Conservation (phyloP, 768 basidiomycete genomes). For the Russula sp. region DNA sequence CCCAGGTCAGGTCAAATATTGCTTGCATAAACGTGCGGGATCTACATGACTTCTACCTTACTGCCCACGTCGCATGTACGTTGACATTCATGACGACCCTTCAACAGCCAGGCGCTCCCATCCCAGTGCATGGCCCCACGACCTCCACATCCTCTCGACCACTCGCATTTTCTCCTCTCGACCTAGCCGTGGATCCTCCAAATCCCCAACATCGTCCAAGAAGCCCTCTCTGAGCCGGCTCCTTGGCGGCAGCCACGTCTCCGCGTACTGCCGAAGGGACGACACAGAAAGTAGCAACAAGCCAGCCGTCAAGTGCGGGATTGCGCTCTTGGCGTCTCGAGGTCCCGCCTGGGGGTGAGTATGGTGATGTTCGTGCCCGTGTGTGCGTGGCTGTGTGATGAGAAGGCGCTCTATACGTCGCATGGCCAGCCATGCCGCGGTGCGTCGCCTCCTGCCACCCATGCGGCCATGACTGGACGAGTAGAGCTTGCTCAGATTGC, state of each 20-base stretch:
- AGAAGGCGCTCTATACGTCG: constrained; percentile 71
- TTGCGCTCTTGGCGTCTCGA: constrained; percentile 20
- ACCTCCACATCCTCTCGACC: constrained; percentile 82
- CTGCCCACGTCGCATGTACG: neutral
- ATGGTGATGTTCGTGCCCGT: constrained; percentile 16
- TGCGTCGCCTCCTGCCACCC: constrained; percentile 49
- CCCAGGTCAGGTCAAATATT: no score
- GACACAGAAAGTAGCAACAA: constrained; percentile 65
- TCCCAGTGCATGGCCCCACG: constrained; percentile 66
- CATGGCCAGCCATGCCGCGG: constrained; percentile 63
- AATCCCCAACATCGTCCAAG: constrained; percentile 73
- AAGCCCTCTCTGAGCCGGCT: constrained; percentile 71
- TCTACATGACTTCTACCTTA: no score
- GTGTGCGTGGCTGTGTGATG: constrained; percentile 38
- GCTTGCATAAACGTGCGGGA: no score
- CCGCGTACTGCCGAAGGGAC: constrained; percentile 57
- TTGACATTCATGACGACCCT: neutral
- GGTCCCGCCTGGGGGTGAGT: neutral
- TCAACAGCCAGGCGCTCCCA: constrained; percentile 38
- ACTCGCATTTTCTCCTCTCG: constrained; percentile 68
- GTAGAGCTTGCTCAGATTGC: constrained; percentile 46
- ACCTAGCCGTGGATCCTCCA: constrained; percentile 68
- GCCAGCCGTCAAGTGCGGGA: constrained; percentile 60
- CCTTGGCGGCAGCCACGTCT: constrained; percentile 44
- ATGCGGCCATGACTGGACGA: constrained; percentile 42